Conservation (phyloP, 495 filamentous ascomycete species). For the Penicillium malachiteum region DNA sequence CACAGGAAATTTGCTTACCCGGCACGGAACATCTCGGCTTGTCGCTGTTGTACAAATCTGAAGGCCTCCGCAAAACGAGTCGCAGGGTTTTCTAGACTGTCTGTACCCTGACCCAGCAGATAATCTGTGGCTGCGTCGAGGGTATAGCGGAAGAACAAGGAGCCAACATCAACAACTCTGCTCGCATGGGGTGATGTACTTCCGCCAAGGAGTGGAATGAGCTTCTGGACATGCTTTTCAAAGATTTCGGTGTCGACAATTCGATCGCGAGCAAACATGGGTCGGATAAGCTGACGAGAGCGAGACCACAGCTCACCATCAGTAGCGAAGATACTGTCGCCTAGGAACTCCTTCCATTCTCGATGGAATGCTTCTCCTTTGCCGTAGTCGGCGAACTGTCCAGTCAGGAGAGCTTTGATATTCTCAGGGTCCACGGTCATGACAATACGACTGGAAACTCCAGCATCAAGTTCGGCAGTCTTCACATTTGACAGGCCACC, state of each 20-base stretch:
- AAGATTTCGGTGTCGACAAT: slow-evolving; percentile 79
- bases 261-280: slow-evolving; percentile 80
- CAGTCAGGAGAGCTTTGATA: slow-evolving; percentile 78
- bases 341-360: slow-evolving; percentile 72
- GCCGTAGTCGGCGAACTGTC: slow-evolving; percentile 66
- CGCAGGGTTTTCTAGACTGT: slow-evolving; percentile 60
- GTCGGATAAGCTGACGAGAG: slow-evolving; percentile 73
- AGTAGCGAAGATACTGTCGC: slow-evolving; percentile 76
- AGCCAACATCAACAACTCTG: slow-evolving; percentile 62
- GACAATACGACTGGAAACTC: slow-evolving; percentile 54
- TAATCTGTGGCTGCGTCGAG: slow-evolving; percentile 85
- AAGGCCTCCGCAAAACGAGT: slow-evolving; percentile 71
- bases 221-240: slow-evolving; percentile 68
- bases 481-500: slow-evolving; percentile 32
- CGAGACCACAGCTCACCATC: slow-evolving; percentile 74
- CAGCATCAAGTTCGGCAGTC: slow-evolving; percentile 61
- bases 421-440: slow-evolving; percentile 66
- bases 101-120: slow-evolving; percentile 72
- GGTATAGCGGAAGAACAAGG: slow-evolving; percentile 77
- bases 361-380: slow-evolving; percentile 68
- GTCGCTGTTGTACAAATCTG: slow-evolving; percentile 66
- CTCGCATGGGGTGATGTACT: slow-evolving; percentile 38
- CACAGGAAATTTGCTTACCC: slow-evolving; percentile 38
- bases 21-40: slow-evolving; percentile 57
- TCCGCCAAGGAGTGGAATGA: slow-evolving; percentile 61